phyloP scores from a whole-genome alignment of 257 asterid genomes.

The Prunella vulgaris region DNA sequence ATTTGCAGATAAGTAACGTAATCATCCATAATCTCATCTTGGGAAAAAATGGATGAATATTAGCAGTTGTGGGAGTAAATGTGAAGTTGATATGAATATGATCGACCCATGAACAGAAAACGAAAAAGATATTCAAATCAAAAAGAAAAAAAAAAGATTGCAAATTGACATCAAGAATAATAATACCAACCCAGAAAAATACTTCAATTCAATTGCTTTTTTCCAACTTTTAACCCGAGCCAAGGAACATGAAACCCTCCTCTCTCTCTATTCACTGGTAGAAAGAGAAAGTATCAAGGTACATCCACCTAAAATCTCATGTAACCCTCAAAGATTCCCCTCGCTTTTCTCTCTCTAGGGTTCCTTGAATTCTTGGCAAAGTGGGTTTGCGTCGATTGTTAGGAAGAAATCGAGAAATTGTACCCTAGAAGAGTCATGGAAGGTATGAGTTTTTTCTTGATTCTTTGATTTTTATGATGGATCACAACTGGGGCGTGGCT shows the following conservation, averaged over 20 bases:
- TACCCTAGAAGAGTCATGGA: constrained; percentile 27
- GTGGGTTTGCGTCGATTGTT: constrained; percentile 8
- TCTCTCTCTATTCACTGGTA: not conserved
- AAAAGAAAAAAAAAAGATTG: constrained; percentile 6
- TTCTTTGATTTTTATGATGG: constrained; percentile 2
- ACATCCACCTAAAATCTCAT: not conserved
- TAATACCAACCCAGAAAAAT: constrained; percentile 13
- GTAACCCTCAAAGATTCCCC: constrained; percentile 21
- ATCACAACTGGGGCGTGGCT: constrained; percentile 15
- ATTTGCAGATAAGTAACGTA: not conserved
- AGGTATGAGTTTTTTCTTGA: constrained; percentile 17
- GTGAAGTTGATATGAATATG: constrained; percentile 1
- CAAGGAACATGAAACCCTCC: constrained; percentile 1
- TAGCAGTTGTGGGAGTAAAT: not conserved
- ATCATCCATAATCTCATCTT: not conserved
- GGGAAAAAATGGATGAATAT: not conserved
- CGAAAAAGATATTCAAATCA: constrained; percentile 8
- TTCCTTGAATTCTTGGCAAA: constrained; percentile 25
- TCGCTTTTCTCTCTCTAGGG: constrained; percentile 20
- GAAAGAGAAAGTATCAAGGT: not conserved
- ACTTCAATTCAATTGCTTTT: constrained; percentile 7
- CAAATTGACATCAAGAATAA: constrained; percentile 16
- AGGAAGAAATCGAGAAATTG: not conserved
- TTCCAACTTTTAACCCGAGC: constrained; percentile 1
- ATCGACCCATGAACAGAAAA: not conserved